Evolutionary conservation across 257 asterid genomes (phyloP).

Genomic region (Fraxinus excelsior): DNA sequence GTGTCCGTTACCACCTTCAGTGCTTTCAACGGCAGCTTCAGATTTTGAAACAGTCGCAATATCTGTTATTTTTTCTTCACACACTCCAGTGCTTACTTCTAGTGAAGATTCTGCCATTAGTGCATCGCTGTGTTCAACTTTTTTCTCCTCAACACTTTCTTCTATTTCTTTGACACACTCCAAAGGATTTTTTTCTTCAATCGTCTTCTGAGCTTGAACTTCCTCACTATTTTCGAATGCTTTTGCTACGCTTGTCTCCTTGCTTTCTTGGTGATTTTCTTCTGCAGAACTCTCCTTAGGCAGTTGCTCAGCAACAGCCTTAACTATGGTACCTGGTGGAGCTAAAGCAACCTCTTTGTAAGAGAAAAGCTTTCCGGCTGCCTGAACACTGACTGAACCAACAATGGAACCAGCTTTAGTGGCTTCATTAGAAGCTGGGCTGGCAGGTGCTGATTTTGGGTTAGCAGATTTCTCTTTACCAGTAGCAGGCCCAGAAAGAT

Average conservation of each 20-base stretch:
- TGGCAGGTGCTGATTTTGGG: slow-evolving; percentile 57
- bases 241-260: slow-evolving; percentile 29
- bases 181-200: slow-evolving; percentile 33
- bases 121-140: slow-evolving; percentile 19
- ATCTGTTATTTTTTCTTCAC: slow-evolving; percentile 35
- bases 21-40: slow-evolving; percentile 33
- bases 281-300: slow-evolving; percentile 42
- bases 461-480: slow-evolving; percentile 44
- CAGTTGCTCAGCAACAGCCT: slow-evolving; percentile 61
- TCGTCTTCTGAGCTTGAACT: slow-evolving; percentile 31
- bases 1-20: slow-evolving; percentile 24
- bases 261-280: slow-evolving; percentile 31
- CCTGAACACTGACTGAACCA: slow-evolving; percentile 66
- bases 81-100: slow-evolving; percentile 24
- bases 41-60: slow-evolving; percentile 23
- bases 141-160: slow-evolving; percentile 32
- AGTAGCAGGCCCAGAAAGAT: slow-evolving; percentile 35
- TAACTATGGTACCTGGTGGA: slow-evolving; percentile 84
- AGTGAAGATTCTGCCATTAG: slow-evolving; percentile 23
- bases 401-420: slow-evolving; percentile 46
- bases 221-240: slow-evolving; percentile 21
- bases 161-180: slow-evolving; percentile 28
- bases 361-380: slow-evolving; percentile 75
- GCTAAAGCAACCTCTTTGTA: slow-evolving; percentile 93
- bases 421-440: slow-evolving; percentile 58